Conservation (phyloP, 495 filamentous ascomycete genomes). For the Echria macrotheca region DNA sequence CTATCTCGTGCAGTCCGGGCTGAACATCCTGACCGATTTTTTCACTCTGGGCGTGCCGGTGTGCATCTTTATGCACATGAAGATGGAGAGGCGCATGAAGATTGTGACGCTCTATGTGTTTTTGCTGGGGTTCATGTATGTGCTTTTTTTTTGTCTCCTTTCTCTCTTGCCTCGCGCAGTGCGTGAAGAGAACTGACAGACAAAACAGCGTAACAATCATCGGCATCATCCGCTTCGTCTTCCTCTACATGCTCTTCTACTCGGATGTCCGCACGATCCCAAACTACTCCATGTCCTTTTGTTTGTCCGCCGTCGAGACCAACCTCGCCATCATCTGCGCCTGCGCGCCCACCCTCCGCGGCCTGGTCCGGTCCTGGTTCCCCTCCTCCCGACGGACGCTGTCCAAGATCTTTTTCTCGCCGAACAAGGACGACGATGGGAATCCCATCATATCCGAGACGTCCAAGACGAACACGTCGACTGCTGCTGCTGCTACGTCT, state of each 20-base stretch:
- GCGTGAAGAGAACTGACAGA: too few species aligned
- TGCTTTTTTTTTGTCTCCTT: not conserved
- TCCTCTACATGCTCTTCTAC: conserved; percentile 13
- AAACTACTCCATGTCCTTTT: conserved; percentile 11
- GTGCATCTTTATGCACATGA: conserved; percentile 6
- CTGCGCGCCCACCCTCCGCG: conserved; percentile 23
- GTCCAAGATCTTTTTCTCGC: not conserved
- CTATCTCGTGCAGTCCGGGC: conserved; percentile 17
- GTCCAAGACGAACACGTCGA: too few species aligned
- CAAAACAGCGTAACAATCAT: conserved; percentile 15
- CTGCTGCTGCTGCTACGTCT: not conserved
- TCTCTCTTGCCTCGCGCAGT: too few species aligned
- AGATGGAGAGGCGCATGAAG: conserved; percentile 14
- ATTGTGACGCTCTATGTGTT: conserved; percentile 20
- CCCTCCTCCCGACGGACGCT: not conserved
- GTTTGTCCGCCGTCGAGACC: conserved; percentile 18
- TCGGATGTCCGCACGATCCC: not conserved
- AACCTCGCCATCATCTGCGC: conserved; percentile 25
- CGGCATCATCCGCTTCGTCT: conserved; percentile 7
- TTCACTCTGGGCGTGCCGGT: conserved; percentile 19
- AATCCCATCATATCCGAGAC: too few species aligned
- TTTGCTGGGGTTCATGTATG: conserved; percentile 21
- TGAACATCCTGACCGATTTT: conserved; percentile 19
- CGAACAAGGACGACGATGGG: not conserved
- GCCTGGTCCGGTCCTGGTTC: conserved; percentile 8